Base-by-base conservation (phyloP, 1,284 basidiomycete genomes). In the Boletus albobrunnescens region DNA sequence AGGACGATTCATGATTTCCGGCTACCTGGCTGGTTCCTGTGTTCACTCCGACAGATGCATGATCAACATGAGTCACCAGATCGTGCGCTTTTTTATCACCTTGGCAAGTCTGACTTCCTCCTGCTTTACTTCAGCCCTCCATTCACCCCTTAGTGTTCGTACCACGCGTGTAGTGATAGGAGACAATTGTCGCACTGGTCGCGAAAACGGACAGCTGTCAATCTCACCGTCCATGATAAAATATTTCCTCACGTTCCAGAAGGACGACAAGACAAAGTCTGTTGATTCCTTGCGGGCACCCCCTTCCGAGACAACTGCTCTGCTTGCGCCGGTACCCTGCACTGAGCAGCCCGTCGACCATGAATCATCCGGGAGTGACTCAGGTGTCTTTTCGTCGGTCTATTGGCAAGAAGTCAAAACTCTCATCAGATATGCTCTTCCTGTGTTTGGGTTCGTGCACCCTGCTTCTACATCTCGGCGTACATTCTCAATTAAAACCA, bases 391-490 rank as follows among this genome's bases (percentile, higher is more conserved):
- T 19, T 41, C 19, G 26, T 40, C 55, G 52, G 68, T 78, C 60
- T 74, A 77, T 50, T 71, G 72, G 67, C 74, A 82, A 46, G 85
- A 89, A 58, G 50, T 78, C 0, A 58, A 65, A 17, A 80, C 81
- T 16, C 69, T 90, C 6, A 52, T 73, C 2, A 79, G 74, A 64
- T 91, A 84, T 61, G 77, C 86, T 17, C 60, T 81, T 22, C 87
- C 87, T 10, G 81, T 87, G 28, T 81, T 82, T 56, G 76, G 77
- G 81, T 84, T 49, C 46, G 77, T 73, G 28, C 36, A 12, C 20
- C 33, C 17, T 24, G 6, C 12, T 31, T 17, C 44, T 44, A n/a
- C 31, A 47, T 49, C 23, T 52, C 19, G 6, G 10, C 4, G 2
- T 30, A 13, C 3, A 3, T 28, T 4, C 13, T 47, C 24, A 35